Evolutionary conservation across 805 yeast species (phyloP), one percentile per base, ranked within the genome.

Genomic region (Cyberlindnera meyerae): DNA sequence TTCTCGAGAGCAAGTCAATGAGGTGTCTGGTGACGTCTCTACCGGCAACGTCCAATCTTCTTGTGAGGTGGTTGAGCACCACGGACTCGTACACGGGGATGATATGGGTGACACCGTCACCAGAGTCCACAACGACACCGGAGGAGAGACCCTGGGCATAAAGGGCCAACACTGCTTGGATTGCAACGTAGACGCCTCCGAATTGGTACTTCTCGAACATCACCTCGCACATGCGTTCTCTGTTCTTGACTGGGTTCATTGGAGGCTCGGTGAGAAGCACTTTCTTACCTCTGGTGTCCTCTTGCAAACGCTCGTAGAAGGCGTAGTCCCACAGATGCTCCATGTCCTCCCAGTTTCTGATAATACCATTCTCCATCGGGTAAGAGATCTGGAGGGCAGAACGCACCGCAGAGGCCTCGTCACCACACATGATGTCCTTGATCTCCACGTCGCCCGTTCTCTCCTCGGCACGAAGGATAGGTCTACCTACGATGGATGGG

Each of bases 311-410:
- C 52, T 90, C 95, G 65, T 82, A 84, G 61, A 93, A 90, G 15
- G 97, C 90, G 61, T 90, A 93, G 64, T 93, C 96, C 98, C 98
- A 93, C 43, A 93, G 70, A 53, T 89, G 89, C 54, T 87, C 96
- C 97, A 93, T 93, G 60, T 93, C 98, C 52, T 89, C 96, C 98
- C 98, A 93, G 62, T 89, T 87, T 57, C 80, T 82, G 59, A 93
- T 90, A 53, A 93, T 86, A 55, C 98, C 98, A 60, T 93, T 93
- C 63, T 93, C 98, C 97, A 93, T 89, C 11, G 98, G 98, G 56
- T 93, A 93, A n/a, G 89, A 79, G 39, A 93, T 77, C 63, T 93
- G 96, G 42, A 93, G 71, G 48, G 89, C 76, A 3, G 96, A 81
- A 53, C 98, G 77, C 24, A 85, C 95, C 18, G 83, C 83, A 47